Evolutionary conservation across 1,284 basidiomycete species (phyloP).

Genomic region (Sanghuangporus weigelae): DNA sequence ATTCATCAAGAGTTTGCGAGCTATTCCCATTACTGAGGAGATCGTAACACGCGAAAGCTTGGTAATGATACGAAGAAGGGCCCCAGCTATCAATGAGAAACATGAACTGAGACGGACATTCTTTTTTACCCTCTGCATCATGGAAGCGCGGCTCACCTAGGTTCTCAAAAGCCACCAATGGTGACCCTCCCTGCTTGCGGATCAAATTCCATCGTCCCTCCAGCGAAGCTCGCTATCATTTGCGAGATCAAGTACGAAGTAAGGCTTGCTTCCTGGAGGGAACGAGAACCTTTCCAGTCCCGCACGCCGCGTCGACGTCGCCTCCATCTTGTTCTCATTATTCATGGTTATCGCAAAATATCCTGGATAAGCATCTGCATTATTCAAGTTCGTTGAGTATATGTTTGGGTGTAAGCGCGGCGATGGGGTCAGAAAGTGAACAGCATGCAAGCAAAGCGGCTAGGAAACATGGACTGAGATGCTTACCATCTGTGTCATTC

Average conservation of each 20-base stretch:
- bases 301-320: slow-evolving; percentile 61
- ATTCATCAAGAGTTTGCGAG: slow-evolving; percentile 50
- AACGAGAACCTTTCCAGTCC: slow-evolving; percentile 66
- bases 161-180: slow-evolving; percentile 54
- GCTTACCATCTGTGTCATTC: slow-evolving; percentile 52
- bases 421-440: not conserved
- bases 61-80: slow-evolving; percentile 48
- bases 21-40: slow-evolving; percentile 48
- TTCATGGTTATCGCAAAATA: slow-evolving; percentile 47
- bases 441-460: not conserved
- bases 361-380: slow-evolving; percentile 54
- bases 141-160: slow-evolving; percentile 37
- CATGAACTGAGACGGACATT: not conserved
- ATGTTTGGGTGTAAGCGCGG: not conserved
- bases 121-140: not conserved
- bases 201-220: slow-evolving; percentile 58
- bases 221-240: slow-evolving; percentile 57
- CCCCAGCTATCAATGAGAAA: slow-evolving; percentile 44
- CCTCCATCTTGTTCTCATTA: slow-evolving; percentile 51
- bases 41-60: slow-evolving; percentile 66
- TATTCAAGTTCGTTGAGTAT: not conserved
- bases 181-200: slow-evolving; percentile 51
- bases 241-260: slow-evolving; percentile 58
- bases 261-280: slow-evolving; percentile 51
- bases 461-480: not conserved